Conservation (phyloP, 108 stramenopile genomes). For the Craspedostauros australis region DNA sequence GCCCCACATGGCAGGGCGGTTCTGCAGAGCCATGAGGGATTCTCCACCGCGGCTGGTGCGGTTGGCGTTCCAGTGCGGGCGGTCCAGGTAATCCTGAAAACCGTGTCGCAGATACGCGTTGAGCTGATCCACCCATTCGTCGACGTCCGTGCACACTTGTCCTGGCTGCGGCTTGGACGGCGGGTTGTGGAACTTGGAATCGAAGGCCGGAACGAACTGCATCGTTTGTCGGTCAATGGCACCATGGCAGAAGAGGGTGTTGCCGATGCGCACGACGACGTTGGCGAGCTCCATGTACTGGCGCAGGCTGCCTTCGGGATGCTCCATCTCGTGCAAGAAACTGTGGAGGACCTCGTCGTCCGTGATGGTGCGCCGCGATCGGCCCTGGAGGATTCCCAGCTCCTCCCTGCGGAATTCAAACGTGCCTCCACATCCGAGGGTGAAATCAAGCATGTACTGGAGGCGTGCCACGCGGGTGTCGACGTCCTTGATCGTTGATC, state of each 20-base stretch:
- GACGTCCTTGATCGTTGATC: conserved; percentile 12
- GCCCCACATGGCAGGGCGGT: conserved; percentile 57
- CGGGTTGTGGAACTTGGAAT: conserved; percentile 44
- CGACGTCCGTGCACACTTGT: conserved; percentile 22
- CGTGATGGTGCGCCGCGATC: conserved; percentile 8
- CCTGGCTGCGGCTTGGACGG: conserved; percentile 19
- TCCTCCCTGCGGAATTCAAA: conserved; percentile 62
- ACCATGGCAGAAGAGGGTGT: conserved; percentile 68
- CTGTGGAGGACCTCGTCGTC: conserved; percentile 53
- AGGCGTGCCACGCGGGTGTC: conserved; percentile 39
- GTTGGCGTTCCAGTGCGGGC: conserved; percentile 41
- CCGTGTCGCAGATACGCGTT: conserved; percentile 35
- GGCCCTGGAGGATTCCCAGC: conserved; percentile 19
- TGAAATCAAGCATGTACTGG: conserved; percentile 50
- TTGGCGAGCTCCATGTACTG: conserved; percentile 45
- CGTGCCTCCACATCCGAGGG: conserved; percentile 56
- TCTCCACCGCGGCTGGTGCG: conserved; percentile 52
- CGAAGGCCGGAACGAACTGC: conserved; percentile 39
- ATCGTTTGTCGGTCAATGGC: conserved; percentile 43
- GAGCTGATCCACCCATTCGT: conserved; percentile 46
- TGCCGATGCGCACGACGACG: conserved; percentile 42
- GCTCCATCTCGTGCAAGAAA: conserved; percentile 41
- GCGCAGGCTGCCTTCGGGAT: conserved; percentile 31
- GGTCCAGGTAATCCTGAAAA: conserved; percentile 30
- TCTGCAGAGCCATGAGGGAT: conserved; percentile 47